Evolutionary conservation across 371 early-diverging fungal genomes (phyloP).

Genomic region (Quaeritorhiza haematococci): DNA sequence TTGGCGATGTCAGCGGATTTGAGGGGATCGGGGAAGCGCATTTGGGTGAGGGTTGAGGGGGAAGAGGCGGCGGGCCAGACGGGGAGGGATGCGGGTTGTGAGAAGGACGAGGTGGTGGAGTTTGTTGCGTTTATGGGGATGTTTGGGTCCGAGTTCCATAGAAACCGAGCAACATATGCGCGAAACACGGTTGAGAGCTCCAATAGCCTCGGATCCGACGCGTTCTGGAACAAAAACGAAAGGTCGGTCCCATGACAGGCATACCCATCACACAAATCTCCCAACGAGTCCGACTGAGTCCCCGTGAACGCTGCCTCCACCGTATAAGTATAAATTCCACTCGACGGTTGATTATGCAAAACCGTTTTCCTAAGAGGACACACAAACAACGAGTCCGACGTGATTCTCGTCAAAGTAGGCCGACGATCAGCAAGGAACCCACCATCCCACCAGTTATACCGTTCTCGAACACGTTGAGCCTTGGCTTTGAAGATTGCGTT

Average conservation of each 20-base stretch:
- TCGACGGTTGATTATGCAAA: not conserved
- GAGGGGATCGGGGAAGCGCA: constrained; percentile 5
- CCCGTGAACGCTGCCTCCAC: constrained; percentile 22
- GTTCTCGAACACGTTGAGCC: not conserved
- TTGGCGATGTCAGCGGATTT: not conserved
- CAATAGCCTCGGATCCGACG: constrained; percentile 1
- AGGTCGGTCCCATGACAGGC: constrained; percentile 25
- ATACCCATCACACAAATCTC: constrained; percentile 10
- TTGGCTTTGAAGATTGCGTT: constrained; percentile 8
- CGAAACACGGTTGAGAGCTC: constrained; percentile 8
- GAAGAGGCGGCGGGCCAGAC: too few relatives aligned
- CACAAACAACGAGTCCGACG: constrained; percentile 12
- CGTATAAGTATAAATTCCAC: constrained; percentile 9
- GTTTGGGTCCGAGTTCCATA: not conserved
- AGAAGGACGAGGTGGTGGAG: too few relatives aligned
- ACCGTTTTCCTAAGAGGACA: constrained; percentile 11
- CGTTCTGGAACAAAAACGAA: constrained; percentile 8
- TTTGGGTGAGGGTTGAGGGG: not conserved
- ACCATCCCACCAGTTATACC: not conserved
- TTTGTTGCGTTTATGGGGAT: too few relatives aligned
- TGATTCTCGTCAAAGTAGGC: constrained; percentile 3
- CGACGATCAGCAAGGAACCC: constrained; percentile 6
- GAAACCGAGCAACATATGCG: constrained; percentile 1
- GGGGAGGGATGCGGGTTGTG: too few relatives aligned
- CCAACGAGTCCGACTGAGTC: constrained; percentile 14